Evolutionary conservation across 805 yeast species (phyloP).

Genomic region (Saccharomycodes ludwigii): DNA sequence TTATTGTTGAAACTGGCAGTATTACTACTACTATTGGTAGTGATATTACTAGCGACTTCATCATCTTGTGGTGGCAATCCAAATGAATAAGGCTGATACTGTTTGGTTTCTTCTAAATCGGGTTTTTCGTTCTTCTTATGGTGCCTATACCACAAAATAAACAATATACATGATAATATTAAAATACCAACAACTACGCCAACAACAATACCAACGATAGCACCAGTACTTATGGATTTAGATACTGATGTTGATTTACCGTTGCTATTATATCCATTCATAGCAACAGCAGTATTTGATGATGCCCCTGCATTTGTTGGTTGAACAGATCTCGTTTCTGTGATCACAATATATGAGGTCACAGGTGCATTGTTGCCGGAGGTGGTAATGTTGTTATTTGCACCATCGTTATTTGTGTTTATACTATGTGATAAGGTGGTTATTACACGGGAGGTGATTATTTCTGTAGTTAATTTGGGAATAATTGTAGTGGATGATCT

Average conservation of each 20-base stretch:
- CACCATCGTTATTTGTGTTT: too few species aligned
- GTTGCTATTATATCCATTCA: slow-evolving; percentile 5
- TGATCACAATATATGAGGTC: slow-evolving; percentile 10
- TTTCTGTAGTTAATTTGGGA: slow-evolving; percentile 8
- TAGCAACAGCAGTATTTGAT: slow-evolving; percentile 7
- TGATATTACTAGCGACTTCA: neutral
- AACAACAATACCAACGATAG: slow-evolving; percentile 50
- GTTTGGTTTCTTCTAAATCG: slow-evolving; percentile 30
- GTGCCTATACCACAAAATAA: slow-evolving; percentile 32
- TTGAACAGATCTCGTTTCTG: slow-evolving; percentile 4
- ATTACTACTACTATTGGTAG: neutral
- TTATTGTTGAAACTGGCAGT: slow-evolving; percentile 10
- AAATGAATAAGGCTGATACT: slow-evolving; percentile 24
- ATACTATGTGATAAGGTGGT: too few species aligned
- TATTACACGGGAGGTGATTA: slow-evolving; percentile 10
- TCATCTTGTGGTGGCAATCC: slow-evolving; percentile 9
- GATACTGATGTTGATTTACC: slow-evolving; percentile 3
- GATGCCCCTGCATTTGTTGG: slow-evolving; percentile 8
- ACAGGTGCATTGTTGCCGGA: too few species aligned
- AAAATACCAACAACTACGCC: slow-evolving; percentile 37
- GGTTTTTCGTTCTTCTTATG: slow-evolving; percentile 25
- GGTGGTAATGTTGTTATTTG: too few species aligned
- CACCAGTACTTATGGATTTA: slow-evolving; percentile 26
- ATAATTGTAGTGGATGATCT: slow-evolving; percentile 11
- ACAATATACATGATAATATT: slow-evolving; percentile 26